These are phyloP conservation scores for Cercospora citrullina DNA, from an alignment of 2,329 filamentous ascomycete species.

Conservation along the genomic window DNA sequence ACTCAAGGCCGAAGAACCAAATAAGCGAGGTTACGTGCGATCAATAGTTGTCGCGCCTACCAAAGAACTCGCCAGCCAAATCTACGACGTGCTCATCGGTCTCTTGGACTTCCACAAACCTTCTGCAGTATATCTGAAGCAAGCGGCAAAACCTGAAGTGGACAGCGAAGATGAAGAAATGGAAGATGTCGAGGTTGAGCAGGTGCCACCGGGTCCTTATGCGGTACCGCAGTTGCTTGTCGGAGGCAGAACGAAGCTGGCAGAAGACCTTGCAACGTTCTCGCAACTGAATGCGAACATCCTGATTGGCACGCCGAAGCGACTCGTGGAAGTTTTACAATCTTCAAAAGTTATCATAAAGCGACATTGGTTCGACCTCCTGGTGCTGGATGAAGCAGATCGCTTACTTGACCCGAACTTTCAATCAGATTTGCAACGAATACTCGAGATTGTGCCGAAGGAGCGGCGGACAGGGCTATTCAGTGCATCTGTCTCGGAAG, in stretches of 20 bases:
- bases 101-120: constrained; percentile 80
- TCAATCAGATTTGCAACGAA: constrained; percentile 83
- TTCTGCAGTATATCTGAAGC: constrained; percentile 68
- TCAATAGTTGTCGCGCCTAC: constrained; percentile 92
- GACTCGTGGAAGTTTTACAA: constrained; percentile 83
- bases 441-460: constrained; percentile 81
- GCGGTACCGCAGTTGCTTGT: constrained; percentile 85
- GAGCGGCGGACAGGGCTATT: constrained; percentile 91
- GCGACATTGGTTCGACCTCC: constrained; percentile 67
- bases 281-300: constrained; percentile 83
- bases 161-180: constrained; percentile 46
- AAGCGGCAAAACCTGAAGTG: constrained; percentile 39
- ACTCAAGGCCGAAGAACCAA: constrained; percentile 74
- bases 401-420: constrained; percentile 90
- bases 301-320: constrained; percentile 85
- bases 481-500: constrained; percentile 93
- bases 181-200: constrained; percentile 45
- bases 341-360: constrained; percentile 56
- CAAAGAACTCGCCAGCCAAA: constrained; percentile 86
- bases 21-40: constrained; percentile 85
- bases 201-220: constrained; percentile 49
- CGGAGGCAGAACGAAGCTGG: constrained; percentile 75
- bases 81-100: constrained; percentile 74
- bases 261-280: constrained; percentile 84
- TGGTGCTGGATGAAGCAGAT: constrained; percentile 94